Conservation (phyloP, 2,329 filamentous ascomycete genomes). For the Beauveria asiatica region DNA sequence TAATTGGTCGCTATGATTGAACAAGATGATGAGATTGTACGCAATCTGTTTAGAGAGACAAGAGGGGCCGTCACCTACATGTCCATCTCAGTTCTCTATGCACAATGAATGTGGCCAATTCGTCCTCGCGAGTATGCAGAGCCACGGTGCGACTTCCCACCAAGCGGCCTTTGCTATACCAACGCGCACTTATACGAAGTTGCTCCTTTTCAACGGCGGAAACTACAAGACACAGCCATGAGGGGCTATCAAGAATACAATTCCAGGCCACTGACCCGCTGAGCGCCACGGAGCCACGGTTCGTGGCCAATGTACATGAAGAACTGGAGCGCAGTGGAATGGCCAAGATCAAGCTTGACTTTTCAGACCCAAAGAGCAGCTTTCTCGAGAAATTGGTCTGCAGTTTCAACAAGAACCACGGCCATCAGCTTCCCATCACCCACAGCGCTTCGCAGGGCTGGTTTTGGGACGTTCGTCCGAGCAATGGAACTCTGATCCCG, state of each 20-base stretch:
- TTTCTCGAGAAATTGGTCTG: slow-evolving; percentile 27
- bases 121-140: neutral
- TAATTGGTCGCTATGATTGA: no score
- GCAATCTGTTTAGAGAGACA: neutral
- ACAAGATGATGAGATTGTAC: neutral
- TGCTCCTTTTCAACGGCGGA: no score
- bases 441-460: slow-evolving; percentile 33
- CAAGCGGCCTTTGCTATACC: neutral
- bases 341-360: slow-evolving; percentile 26
- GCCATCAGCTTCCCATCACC: slow-evolving; percentile 29
- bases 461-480: slow-evolving; percentile 35
- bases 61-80: no score
- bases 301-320: neutral
- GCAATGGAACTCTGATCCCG: slow-evolving; percentile 20
- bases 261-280: neutral
- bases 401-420: slow-evolving; percentile 25
- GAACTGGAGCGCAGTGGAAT: slow-evolving; percentile 19
- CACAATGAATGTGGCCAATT: neutral
- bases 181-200: no score
- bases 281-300: neutral
- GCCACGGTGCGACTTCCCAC: neutral
- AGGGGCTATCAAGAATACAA: neutral
- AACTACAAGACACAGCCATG: no score
- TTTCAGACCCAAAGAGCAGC: slow-evolving; percentile 23
- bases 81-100: no score